Conservation (phyloP, 2,329 filamentous ascomycete species). For the Colletotrichum melonis region DNA sequence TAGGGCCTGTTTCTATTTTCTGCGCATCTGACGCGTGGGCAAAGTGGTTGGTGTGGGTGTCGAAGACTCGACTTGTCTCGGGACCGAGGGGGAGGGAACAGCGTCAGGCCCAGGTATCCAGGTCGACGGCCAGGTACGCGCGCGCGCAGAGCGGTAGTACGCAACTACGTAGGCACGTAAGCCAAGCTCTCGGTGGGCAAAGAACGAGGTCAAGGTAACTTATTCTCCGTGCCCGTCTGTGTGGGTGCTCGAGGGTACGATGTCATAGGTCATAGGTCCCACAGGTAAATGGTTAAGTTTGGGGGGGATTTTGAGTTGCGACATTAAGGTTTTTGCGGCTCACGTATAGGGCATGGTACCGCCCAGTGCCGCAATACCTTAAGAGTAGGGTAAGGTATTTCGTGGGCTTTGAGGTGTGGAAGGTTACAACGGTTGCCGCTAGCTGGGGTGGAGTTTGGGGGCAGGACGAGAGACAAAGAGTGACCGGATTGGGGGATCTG, state of each 20-base stretch:
- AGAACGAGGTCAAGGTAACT: too few species aligned
- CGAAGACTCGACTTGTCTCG: not conserved
- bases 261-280: too few species aligned
- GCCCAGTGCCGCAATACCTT: too few species aligned
- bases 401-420: too few species aligned
- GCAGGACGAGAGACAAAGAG: not conserved
- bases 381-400: too few species aligned
- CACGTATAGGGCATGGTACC: not conserved
- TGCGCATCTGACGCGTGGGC: constrained; percentile 17
- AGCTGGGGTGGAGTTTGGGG: not conserved
- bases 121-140: not conserved
- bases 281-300: not conserved
- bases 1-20: constrained; percentile 9
- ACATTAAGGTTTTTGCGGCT: constrained; percentile 8
- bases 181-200: not conserved
- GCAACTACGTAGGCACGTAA: not conserved
- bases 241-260: not conserved
- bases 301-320: not conserved
- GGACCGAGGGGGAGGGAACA: constrained; percentile 1
- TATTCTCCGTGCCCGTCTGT: not conserved
- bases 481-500: not conserved
- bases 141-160: not conserved
- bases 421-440: not conserved
- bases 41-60: not conserved
- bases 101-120: not conserved